Base-by-base conservation (phyloP, 441 rosid species). In the Raphanus hybrid region DNA sequence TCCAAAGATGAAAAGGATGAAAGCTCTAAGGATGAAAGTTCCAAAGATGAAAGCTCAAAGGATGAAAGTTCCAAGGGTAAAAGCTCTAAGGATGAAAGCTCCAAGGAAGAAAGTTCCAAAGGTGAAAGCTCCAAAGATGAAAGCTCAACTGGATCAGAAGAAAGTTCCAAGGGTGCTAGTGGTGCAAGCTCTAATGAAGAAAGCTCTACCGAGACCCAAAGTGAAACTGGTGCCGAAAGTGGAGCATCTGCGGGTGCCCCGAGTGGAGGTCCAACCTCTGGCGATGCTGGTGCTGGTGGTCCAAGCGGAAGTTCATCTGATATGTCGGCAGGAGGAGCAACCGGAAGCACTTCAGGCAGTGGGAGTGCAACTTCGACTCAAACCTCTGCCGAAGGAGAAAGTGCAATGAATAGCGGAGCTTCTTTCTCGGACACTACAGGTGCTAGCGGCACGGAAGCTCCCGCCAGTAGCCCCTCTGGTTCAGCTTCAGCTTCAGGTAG, bases 261-360 rank as follows among this genome's bases (percentile, higher is more conserved):
- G 4, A 45, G 70, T 67, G 70, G 59, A 67, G n/a, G 37, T 66
- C 18, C 57, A 6, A 29, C 61, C 61, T 8, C 61, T 20, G 61
- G n/a, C 12, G 27, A 3, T 14, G 48, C 48, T 27, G 16, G 15
- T 58, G 63, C 41, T 32, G 5, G 41, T 29, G 65, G 41, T 29
- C 11, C 20, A 32, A 61, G 65, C 10, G 65, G 64, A 60, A 60
- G 39, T 23, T 10, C 63, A 23, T 4, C 14, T 10, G 62, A 58
- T 23, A 23, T 20, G 32, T 58, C 62, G 32, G 26, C 62, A 58
- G 64, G 64, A 23, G 64, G 63, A 12, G 14, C 18, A 52, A 52
- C 7, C 14, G 61, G 9, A 52, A 15, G 26, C 57, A 6, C 29
- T 18, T 18, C 62, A 23, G 62, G 62, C 6, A 6, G 32, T 20